phyloP scores from a whole-genome alignment of 2,329 filamentous ascomycete genomes.

The Botryotinia convoluta region DNA sequence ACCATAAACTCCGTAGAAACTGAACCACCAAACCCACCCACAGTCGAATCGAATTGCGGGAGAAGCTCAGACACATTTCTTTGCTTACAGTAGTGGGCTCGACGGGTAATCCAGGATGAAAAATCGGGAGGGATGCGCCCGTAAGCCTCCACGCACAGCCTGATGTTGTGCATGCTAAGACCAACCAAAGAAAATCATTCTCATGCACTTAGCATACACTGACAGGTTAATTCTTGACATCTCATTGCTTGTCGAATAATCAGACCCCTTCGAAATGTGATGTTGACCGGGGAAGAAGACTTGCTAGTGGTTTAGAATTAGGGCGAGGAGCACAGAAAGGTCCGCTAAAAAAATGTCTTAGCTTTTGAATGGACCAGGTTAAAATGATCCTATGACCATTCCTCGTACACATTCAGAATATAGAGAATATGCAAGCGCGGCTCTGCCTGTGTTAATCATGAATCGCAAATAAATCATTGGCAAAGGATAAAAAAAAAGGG shows the following conservation, averaged over 20 bases:
- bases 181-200: not conserved
- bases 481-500: not conserved
- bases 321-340: not conserved
- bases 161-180: slow-evolving; percentile 17
- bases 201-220: slow-evolving; percentile 3
- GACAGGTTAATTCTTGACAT: not conserved
- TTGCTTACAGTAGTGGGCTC: slow-evolving; percentile 7
- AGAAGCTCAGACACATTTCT: slow-evolving; percentile 15
- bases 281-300: not conserved
- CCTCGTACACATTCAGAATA: slow-evolving; percentile 7
- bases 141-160: slow-evolving; percentile 17
- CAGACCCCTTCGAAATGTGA: not conserved
- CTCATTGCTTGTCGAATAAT: slow-evolving; percentile 1
- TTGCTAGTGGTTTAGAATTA: slow-evolving; percentile 2
- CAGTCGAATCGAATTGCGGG: slow-evolving; percentile 2
- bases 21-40: not conserved
- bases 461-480: not conserved
- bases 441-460: slow-evolving; percentile 22
- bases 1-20: not conserved
- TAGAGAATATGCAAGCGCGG: slow-evolving; percentile 21
- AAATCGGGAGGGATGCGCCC: not conserved
- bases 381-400: slow-evolving; percentile 20
- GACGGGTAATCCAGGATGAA: slow-evolving; percentile 7
- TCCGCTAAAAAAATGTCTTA: slow-evolving; percentile 12
- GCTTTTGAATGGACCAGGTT: slow-evolving; percentile 14